phyloP scores from a whole-genome alignment of 257 asterid genomes.

The Eucommia ulmoides region DNA sequence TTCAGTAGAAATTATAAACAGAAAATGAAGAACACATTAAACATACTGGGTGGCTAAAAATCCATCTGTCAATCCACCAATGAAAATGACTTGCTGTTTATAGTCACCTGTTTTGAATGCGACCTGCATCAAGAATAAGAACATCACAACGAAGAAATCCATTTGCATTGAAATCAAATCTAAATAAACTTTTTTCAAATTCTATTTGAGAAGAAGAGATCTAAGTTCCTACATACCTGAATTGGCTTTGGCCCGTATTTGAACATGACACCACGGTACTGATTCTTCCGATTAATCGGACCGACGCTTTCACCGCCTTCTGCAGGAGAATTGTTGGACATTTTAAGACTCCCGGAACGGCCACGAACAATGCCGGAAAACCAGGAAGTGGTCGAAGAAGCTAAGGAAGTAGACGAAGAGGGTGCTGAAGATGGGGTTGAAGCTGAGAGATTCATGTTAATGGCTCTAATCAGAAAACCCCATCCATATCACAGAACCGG shows the following conservation, averaged over 20 bases:
- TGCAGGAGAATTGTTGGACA: constrained; percentile 21
- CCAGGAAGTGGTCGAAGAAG: constrained; percentile 56
- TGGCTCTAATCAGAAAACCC: no score
- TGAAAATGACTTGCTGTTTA: constrained; percentile 78
- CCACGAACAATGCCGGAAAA: constrained; percentile 78
- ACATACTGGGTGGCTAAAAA: constrained; percentile 91
- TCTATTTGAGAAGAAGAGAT: background rate
- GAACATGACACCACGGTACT: background rate
- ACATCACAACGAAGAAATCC: background rate
- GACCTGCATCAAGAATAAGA: constrained; percentile 41
- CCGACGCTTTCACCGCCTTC: constrained; percentile 9
- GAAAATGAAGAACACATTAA: no score
- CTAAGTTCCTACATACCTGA: no score
- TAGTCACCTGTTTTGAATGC: constrained; percentile 92
- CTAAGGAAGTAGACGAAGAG: constrained; percentile 23
- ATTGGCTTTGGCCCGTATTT: background rate
- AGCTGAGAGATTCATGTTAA: constrained; percentile 50
- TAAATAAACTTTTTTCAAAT: background rate
- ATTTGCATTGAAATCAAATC: background rate
- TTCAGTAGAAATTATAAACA: background rate
- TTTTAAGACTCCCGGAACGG: constrained; percentile 46
- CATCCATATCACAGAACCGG: no score
- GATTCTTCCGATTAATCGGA: background rate
- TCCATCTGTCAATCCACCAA: constrained; percentile 92
- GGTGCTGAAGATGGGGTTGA: constrained; percentile 35